A percentile compares a stretch with the other conserved stretches of the same genome.
phyloP scores from a whole-genome alignment of 495 filamentous ascomycete genomes.

The Filosporella fistucella region DNA sequence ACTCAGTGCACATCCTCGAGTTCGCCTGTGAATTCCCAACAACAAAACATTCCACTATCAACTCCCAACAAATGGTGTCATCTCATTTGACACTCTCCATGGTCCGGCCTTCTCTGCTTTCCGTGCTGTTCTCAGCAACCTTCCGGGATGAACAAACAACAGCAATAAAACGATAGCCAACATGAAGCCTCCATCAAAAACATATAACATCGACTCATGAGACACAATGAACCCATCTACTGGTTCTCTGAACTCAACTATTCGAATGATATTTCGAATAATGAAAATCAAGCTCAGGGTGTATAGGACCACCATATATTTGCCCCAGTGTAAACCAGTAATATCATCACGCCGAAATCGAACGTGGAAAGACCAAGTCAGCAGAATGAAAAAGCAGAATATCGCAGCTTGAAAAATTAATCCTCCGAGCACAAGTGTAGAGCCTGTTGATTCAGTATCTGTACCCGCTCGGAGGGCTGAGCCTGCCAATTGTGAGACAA shows the following conservation, averaged over 20 bases:
- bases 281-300: constrained; percentile 46
- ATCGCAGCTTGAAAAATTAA: constrained; percentile 43
- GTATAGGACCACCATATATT: constrained; percentile 49
- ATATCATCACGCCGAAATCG: constrained; percentile 8
- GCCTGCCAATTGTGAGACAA: constrained; percentile 30
- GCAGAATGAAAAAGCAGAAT: constrained; percentile 42
- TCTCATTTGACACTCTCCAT: not conserved
- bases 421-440: constrained; percentile 37
- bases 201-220: constrained; percentile 17
- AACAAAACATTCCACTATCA: no score
- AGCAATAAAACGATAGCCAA: constrained; percentile 19
- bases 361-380: constrained; percentile 29
- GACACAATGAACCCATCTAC: constrained; percentile 31
- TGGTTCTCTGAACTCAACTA: constrained; percentile 52
- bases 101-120: not conserved
- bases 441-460: constrained; percentile 26
- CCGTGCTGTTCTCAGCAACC: constrained; percentile 8
- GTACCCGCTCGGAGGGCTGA: constrained; percentile 30
- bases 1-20: no score
- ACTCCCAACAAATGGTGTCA: no score
- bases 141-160: constrained; percentile 9
- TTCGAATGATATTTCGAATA: constrained; percentile 49
- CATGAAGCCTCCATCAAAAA: constrained; percentile 23
- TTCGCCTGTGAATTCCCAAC: no score
- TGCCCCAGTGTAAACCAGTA: constrained; percentile 34